Conservation (phyloP, 306 rosid genomes). For the Sicyos edulis region DNA sequence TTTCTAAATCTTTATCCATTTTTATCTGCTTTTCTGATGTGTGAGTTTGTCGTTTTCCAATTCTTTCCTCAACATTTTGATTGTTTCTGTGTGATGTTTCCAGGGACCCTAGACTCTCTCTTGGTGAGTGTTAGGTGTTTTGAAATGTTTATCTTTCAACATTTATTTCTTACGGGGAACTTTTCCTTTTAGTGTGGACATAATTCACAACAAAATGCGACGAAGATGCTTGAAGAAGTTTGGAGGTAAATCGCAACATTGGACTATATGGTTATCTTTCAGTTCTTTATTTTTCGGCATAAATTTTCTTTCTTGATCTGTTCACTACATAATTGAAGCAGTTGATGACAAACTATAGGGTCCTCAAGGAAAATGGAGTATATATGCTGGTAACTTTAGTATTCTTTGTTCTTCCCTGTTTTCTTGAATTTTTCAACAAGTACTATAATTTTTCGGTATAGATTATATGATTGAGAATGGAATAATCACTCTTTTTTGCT, state of each 20-base stretch:
- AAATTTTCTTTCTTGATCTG: constrained; percentile 58
- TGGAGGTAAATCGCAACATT: constrained; percentile 65
- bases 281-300: constrained; percentile 22
- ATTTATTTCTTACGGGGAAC: constrained; percentile 21
- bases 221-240: constrained; percentile 66
- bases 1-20: background rate
- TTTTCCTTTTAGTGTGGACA: constrained; percentile 62
- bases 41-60: background rate
- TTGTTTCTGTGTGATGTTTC: constrained; percentile 13
- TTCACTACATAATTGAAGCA: constrained; percentile 80
- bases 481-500: constrained; percentile 17
- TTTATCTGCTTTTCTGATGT: background rate
- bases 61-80: constrained; percentile 4
- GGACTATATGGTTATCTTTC: constrained; percentile 23
- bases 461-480: too few relatives aligned
- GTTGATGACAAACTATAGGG: constrained; percentile 94
- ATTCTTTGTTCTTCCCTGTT: constrained; percentile 21
- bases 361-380: constrained; percentile 83
- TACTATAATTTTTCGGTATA: background rate
- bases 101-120: constrained; percentile 91
- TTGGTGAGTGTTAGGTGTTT: constrained; percentile 50
- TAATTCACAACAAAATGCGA: constrained; percentile 58
- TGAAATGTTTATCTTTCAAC: constrained; percentile 16
- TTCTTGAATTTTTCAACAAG: background rate
- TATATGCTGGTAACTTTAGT: constrained; percentile 62